Base-by-base conservation (phyloP, 176 grass and related monocot species). In the Bothriochloa decipiens region DNA sequence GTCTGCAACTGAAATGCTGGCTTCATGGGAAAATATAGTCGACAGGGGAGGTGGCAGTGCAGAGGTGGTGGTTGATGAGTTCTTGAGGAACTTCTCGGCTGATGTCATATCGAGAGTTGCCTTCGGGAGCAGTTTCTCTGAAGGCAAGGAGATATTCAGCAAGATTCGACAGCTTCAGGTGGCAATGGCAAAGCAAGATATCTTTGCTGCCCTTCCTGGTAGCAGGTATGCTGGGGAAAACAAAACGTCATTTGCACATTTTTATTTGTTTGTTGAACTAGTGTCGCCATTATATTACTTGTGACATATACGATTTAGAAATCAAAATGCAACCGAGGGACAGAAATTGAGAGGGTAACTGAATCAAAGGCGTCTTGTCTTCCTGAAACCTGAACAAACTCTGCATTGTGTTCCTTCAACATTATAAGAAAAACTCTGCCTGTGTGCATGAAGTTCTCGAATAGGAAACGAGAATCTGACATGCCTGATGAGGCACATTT, bases 41-140 rank as follows among this genome's bases (percentile, higher is more conserved):
- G 78, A 76, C n/a, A 82, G 68, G 25, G 46, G 68, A 62, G 88
- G 88, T 57, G 90, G 82, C 40, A 86, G 77, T 55, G 75, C 55
- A 41, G 95, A 97, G 80, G 88, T 97, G 53, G 68, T 94, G 71
- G 84, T 97, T 17, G 85, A 94, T 87, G 86, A 85, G 33, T 86
- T 85, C 65, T 83, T 97, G 83, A 92, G 90, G 65, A 91, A 53
- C 46, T 90, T 97, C 76, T 97, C 94, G 77, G 92, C 87, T 85
- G 90, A 94, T 91, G 76, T 94, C 40, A 87, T 97, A 86, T 94
- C 92, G 50, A 92, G 70, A 72, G 74, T 86, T 79, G 92, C 87
- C 81, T 97, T 97, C 37, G 95, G 95, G 7, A 92, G 87, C 71
- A 92, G 86, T 77, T 94, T 90, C 7, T 14, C 65, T 37, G 77